Evolutionary conservation across 768 basidiomycete genomes (phyloP), one percentile per base, ranked within the genome.

Genomic region (Pholiota conissans): DNA sequence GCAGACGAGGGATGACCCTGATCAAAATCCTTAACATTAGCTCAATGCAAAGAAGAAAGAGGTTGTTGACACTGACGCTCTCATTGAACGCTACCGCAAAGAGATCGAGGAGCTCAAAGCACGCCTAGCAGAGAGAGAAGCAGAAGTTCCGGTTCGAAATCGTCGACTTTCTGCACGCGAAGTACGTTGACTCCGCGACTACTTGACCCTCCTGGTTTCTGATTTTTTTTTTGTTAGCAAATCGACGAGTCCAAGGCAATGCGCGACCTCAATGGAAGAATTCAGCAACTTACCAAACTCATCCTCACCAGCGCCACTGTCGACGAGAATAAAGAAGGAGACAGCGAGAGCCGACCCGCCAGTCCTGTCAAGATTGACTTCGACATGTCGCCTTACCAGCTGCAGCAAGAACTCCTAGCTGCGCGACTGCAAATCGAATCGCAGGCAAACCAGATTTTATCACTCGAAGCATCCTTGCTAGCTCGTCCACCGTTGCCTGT

Each of bases 31-130:
- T 49, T 45, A n/a, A 18, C 63, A 24, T 24, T 28, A 87, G 81
- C 75, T 98, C 34, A 84, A 89, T 58, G 95, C 95, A 3, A 86
- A 90, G 75, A 94, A 93, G 86, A 95, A 93, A 71, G 95, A 97
- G 70, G 79, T 98, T 10, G 85, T 97, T 3, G 93, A 97, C 64
- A 94, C 93, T 0, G 92, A 95, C 59, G 95, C 94, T 0, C 80
- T 97, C 37, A 91, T 99, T 60, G 93, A 96, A 75, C 83, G 93
- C 50, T 98, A 98, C 70, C 84, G 92, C 63, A 91, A 90, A 65
- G 94, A 98, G 74, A 96, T 99, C 54, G 95, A 95, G 49, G 89
- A 91, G 39, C 84, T 99, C 52, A 91, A 88, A 76, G 75, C 70
- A 2, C 82, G 92, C 39, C 78, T 95, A 39, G 73, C 79, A 13